These are phyloP conservation scores for Pichia sp. DNA, from an alignment of 1,139 yeast species.

Conservation along the genomic window DNA sequence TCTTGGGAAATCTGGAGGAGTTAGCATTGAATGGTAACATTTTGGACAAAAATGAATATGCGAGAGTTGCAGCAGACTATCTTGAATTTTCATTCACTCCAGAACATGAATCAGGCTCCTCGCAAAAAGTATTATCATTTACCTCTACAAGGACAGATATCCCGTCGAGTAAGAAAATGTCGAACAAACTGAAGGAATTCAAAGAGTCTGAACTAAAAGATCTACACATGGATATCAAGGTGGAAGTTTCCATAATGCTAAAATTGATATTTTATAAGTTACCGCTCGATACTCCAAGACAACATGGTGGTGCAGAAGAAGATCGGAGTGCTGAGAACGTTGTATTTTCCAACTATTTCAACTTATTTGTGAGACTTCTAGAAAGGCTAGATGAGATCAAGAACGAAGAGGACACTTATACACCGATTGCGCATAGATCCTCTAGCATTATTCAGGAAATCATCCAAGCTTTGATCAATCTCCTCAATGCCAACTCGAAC, in stretches of 20 bases:
- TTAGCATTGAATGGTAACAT: constrained; percentile 53
- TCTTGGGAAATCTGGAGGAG: constrained; percentile 39
- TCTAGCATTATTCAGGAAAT: constrained; percentile 59
- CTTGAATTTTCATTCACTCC: constrained; percentile 52
- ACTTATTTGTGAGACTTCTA: constrained; percentile 63
- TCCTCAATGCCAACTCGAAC: constrained; percentile 69
- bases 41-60: constrained; percentile 54
- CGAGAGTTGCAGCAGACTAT: constrained; percentile 63
- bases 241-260: constrained; percentile 60
- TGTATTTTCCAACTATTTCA: constrained; percentile 68
- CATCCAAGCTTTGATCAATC: constrained; percentile 62
- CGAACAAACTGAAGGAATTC: constrained; percentile 22
- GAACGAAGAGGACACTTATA: constrained; percentile 19
- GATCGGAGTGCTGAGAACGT: constrained; percentile 48
- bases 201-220: constrained; percentile 47
- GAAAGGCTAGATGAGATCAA: constrained; percentile 50
- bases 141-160: constrained; percentile 1
- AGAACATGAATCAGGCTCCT: constrained; percentile 4
- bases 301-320: constrained; percentile 21
- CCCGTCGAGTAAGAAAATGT: constrained; percentile 9
- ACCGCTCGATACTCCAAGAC: constrained; percentile 53
- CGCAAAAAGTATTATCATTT: constrained; percentile 10
- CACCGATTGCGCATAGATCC: constrained; percentile 44
- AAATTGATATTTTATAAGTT: constrained; percentile 52
- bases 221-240: constrained; percentile 60